Evolutionary conservation across 2,329 filamentous ascomycete species (phyloP), one percentile per base, ranked within the genome.

Genomic region (Beauveria australis): DNA sequence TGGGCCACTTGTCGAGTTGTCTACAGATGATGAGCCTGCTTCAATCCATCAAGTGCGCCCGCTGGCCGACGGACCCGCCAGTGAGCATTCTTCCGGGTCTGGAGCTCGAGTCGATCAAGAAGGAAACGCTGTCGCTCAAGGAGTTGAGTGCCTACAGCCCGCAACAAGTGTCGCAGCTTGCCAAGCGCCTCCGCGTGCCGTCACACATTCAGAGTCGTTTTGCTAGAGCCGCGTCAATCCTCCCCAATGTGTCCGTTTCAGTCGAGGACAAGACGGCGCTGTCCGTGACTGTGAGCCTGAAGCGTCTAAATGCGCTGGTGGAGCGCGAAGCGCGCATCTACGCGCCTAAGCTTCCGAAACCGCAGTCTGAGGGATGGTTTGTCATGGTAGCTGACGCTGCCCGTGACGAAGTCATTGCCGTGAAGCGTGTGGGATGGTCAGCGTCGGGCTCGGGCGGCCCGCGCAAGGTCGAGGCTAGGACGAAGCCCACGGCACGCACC

Each of bases 321-420:
- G 82, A 88, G 69, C 76, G 80, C 9, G 89, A 92, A 1, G 86
- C 84, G 53, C 84, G 88, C 63, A 89, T 97, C 70, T 96, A 88
- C 67, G 91, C 94, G 0, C 93, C 95, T 3, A 82, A 84, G 24
- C 97, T 96, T 75, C 93, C 93, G 1, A 99, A 99, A 74, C 86
- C 92, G 18, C 94, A 99, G 74, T 94, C 86, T 0, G 94, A 99
- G 70, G 92, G 92, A 0, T 97, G 88, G 83, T 97, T 99, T 73
- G 84, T 94, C 16, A 71, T 97, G 24, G 81, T 96, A 0, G 87
- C 86, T 7, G 85, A 89, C 66, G 68, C 82, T 2, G 77, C 77
- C 0, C 81, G 76, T 7, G 91, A 93, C 62, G 91, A 97, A 66
- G 81, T 97, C 44, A 74, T 96, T 4, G 93, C 89, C 3, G 79